phyloP scores from a whole-genome alignment of 192 early-diverging fungal genomes.

The Dissophora ornata region DNA sequence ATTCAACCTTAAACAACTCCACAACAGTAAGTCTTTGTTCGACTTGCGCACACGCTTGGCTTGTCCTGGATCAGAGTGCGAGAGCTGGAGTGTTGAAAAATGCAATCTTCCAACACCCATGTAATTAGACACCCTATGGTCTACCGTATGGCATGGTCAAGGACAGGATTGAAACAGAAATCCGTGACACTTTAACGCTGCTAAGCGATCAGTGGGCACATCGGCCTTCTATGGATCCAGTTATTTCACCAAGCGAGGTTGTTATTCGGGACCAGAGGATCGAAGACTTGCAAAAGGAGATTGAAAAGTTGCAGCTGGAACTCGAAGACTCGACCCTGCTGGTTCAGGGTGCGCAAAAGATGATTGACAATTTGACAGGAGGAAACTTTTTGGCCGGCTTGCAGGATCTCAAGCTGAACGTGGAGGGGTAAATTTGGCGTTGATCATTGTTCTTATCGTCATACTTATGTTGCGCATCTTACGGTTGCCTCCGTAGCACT shows the following conservation, averaged over 20 bases:
- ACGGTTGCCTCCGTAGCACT: too few species aligned
- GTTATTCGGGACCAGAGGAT: slow-evolving; percentile 47
- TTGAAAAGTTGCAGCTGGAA: slow-evolving; percentile 45
- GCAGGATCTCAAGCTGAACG: slow-evolving; percentile 37
- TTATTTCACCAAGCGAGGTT: slow-evolving; percentile 26
- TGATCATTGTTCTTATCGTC: too few species aligned
- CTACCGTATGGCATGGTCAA: slow-evolving; percentile 46
- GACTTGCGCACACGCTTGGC: too few species aligned
- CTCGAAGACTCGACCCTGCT: slow-evolving; percentile 52
- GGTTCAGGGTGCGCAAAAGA: slow-evolving; percentile 52
- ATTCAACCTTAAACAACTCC: slow-evolving; percentile 15
- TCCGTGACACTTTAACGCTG: slow-evolving; percentile 36
- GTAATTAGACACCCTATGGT: slow-evolving; percentile 43
- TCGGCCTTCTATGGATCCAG: slow-evolving; percentile 23
- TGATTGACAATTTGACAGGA: slow-evolving; percentile 46
- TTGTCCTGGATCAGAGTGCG: too few species aligned
- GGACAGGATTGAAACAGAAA: slow-evolving; percentile 45
- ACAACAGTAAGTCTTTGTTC: slow-evolving; percentile 22
- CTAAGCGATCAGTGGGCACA: slow-evolving; percentile 46
- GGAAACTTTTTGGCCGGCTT: slow-evolving; percentile 41
- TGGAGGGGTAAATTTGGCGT: slow-evolving; percentile 33
- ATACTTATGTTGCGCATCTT: too few species aligned
- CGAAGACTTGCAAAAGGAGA: slow-evolving; percentile 31
- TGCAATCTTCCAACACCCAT: too few species aligned
- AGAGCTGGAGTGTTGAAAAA: too few species aligned